Evolutionary conservation across 495 filamentous ascomycete species (phyloP).

Genomic region (Acidiella bohemica): DNA sequence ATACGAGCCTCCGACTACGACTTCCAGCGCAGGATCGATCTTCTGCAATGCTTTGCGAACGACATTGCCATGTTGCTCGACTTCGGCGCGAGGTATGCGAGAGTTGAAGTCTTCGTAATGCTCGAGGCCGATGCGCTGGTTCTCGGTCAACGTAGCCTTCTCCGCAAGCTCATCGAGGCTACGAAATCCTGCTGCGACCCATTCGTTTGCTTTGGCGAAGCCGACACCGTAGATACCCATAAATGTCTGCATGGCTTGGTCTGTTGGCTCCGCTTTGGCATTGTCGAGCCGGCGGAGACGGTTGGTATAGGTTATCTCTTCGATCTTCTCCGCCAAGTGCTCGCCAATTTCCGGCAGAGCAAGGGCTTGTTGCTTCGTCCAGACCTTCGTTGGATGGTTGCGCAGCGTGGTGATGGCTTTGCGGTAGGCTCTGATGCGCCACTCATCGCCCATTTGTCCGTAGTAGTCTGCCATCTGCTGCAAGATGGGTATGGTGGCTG

Average conservation of each 20-base stretch:
- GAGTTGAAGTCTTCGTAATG: conserved; percentile 71
- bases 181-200: conserved; percentile 64
- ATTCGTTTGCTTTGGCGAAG: conserved; percentile 51
- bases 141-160: conserved; percentile 52
- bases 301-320: conserved; percentile 75
- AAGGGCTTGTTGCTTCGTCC: conserved; percentile 53
- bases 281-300: conserved; percentile 60
- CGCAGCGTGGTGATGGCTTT: conserved; percentile 62
- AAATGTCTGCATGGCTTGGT: conserved; percentile 52
- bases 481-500: conserved; percentile 60
- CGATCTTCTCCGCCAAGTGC: conserved; percentile 74
- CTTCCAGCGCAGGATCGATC: conserved; percentile 50
- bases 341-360: conserved; percentile 57
- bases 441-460: conserved; percentile 57
- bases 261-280: conserved; percentile 48
- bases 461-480: conserved; percentile 79
- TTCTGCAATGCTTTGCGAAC: conserved; percentile 48
- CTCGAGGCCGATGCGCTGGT: conserved; percentile 67
- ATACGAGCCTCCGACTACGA: conserved; percentile 74
- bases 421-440: conserved; percentile 67
- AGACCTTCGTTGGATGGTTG: conserved; percentile 51
- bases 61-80: conserved; percentile 52
- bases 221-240: conserved; percentile 73
- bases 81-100: conserved; percentile 71
- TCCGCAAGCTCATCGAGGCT: conserved; percentile 58